Conservation (phyloP, 179 eudicot genomes). For the Silene noctiflora region DNA sequence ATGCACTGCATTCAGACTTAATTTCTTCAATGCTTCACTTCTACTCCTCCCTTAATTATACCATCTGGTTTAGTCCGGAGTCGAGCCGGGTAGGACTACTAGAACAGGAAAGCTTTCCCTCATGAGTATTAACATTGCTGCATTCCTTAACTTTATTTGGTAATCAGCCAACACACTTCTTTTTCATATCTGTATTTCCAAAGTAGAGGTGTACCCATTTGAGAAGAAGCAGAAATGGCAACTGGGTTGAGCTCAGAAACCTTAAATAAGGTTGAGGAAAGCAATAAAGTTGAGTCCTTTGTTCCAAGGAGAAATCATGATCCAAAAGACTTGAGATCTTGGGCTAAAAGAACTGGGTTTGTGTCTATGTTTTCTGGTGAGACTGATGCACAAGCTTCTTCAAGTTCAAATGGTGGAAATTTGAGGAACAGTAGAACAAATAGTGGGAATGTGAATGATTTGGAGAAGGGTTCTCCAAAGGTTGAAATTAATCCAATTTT, state of each 20-base stretch:
- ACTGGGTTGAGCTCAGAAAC: slow-evolving; percentile 56
- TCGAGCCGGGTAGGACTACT: too few relatives aligned
- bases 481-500: slow-evolving; percentile 65
- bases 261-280: slow-evolving; percentile 30
- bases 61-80: neutral
- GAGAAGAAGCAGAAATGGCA: slow-evolving; percentile 43
- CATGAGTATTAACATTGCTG: too few relatives aligned
- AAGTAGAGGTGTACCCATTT: slow-evolving; percentile 27
- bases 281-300: slow-evolving; percentile 53
- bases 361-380: slow-evolving; percentile 73
- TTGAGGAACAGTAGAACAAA: slow-evolving; percentile 26
- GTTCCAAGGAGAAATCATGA: slow-evolving; percentile 58
- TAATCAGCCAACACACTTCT: too few relatives aligned
- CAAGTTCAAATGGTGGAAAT: slow-evolving; percentile 34
- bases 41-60: slow-evolving; percentile 21
- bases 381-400: slow-evolving; percentile 26
- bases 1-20: slow-evolving; percentile 17
- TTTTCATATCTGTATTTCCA: too few relatives aligned
- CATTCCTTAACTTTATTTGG: too few relatives aligned
- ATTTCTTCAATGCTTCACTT: slow-evolving; percentile 18
- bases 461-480: slow-evolving; percentile 52
- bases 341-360: slow-evolving; percentile 95
- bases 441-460: slow-evolving; percentile 34
- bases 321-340: slow-evolving; percentile 77
- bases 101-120: too few relatives aligned